Base-by-base conservation (phyloP, 257 asterid species). In the Fraxinus quadrangulata region DNA sequence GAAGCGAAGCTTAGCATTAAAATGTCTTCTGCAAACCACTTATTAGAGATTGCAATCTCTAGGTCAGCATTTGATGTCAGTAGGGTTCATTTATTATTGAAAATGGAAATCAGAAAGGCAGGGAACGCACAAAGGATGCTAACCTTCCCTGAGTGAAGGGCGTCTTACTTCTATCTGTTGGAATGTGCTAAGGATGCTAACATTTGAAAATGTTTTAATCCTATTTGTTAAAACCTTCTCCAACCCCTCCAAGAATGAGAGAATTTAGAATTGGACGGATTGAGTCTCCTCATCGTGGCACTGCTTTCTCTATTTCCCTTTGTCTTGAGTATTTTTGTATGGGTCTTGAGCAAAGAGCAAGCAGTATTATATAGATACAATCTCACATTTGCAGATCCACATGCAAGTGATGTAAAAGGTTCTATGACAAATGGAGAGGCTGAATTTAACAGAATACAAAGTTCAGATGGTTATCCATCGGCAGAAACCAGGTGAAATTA, bases 401-500 rank as follows among this genome's bases (percentile, higher is more conserved):
- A 77, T 28, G 69, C 70, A 23, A 54, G 79, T 79, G 73, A 51
- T 66, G 73, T 54, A 19, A 82, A 84, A 71, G 91, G 84, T 74
- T 71, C 84, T 31, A 77, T 75, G 14, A 83, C 72, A 36, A 73
- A 78, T n/a, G 85, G 80, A 74, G 70, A 54, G 74, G 59, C 77
- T 65, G 76, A 70, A 81, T 8, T 56, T 70, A 84, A 75, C 24
- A 79, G 42, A 80, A 80, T 68, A 47, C 85, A 71, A 78, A 77
- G 63, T 51, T 75, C 59, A 42, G 83, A 89, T 81, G 88, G 88
- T 37, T 75, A 61, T 79, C 70, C 83, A 23, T 36, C 86, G 13
- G 84, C 86, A 77, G 85, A 87, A 69, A 72, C 88, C 51, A 86
- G 97, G 97, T 92, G 81, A 87, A 78, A 30, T 67, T 12, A 78